Evolutionary conservation across 768 basidiomycete genomes (phyloP), one percentile per base, ranked within the genome.

Genomic region (Kwoniella bestiolae): DNA sequence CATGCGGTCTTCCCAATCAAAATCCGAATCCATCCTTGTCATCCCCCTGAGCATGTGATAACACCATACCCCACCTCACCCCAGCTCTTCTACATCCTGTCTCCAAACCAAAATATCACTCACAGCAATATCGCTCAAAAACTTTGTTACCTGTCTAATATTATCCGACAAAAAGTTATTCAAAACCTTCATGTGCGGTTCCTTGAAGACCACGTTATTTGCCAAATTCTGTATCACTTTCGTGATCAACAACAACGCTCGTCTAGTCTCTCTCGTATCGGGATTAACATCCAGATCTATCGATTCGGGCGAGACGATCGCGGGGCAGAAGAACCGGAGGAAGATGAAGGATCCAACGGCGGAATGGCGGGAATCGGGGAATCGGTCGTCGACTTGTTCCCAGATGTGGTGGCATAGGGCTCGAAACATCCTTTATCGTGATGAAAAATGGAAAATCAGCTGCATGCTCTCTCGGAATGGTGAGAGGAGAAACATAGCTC

Each of bases 151-250:
- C 49, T 72, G 69, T 12, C 69, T 56, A 51, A 77, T 75, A 51
- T 80, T 80, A 28, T 72, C 69, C 31, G 72, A 69, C 23, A 80
- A 81, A 82, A 93, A 93, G 12, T 85, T 83, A 77, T 94, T 94
- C 63, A 94, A 79, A 34, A 86, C 84, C 29, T 87, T 87, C 91
- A 94, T 92, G 73, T 92, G 88, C 3, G 87, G 86, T 73, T 95
- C 93, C 79, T 94, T 94, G 29, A 95, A 95, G 74, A 91, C 88
- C 53, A 94, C 89, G 71, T 96, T 95, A 82, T 96, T 97, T 21
- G 93, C 93, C 31, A 96, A 82, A 74, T 92, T 94, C 80, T 95
- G 93, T 50, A 96, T 88, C 62, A 94, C 88, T 82, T 94, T 96
- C 47, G 92, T 91, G 68, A 96, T 89, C 51, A 91, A 83, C 85